Percentiles rank a stretch among this genome's conserved stretches.
These are phyloP conservation scores for Xylaria scruposa DNA, from an alignment of 495 filamentous ascomycete genomes.

Conservation along the genomic window DNA sequence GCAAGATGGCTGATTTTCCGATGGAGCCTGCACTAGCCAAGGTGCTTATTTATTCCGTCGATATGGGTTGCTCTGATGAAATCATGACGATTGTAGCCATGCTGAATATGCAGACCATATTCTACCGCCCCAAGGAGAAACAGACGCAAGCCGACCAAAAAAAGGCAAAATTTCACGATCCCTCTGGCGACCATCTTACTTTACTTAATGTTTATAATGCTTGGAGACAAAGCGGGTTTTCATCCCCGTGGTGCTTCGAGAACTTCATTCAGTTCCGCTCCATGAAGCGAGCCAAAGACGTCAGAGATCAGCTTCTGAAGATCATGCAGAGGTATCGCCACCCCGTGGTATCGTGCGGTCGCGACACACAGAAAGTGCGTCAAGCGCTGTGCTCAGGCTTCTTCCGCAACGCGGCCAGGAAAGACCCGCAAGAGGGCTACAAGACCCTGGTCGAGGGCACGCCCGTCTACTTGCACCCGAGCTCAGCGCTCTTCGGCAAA, in stretches of 20 bases:
- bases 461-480: constrained; percentile 92
- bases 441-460: constrained; percentile 96
- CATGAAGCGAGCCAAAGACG: constrained; percentile 89
- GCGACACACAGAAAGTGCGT: constrained; percentile 86
- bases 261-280: constrained; percentile 94
- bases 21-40: constrained; percentile 89
- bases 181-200: constrained; percentile 91
- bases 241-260: constrained; percentile 92
- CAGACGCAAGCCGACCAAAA: constrained; percentile 96
- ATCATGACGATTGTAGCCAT: constrained; percentile 94
- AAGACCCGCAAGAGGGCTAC: constrained; percentile 95
- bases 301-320: constrained; percentile 86
- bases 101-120: constrained; percentile 83
- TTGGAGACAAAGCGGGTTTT: constrained; percentile 85
- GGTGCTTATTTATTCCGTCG: constrained; percentile 84
- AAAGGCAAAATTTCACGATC: constrained; percentile 96
- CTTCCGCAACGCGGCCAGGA: constrained; percentile 93
- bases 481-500: constrained; percentile 91
- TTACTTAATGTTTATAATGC: constrained; percentile 95
- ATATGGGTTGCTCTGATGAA: constrained; percentile 90
- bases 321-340: constrained; percentile 93
- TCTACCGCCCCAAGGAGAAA: constrained; percentile 96
- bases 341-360: constrained; percentile 78
- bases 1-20: constrained; percentile 98
- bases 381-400: constrained; percentile 91